These are phyloP conservation scores for Cantharellus anzutake DNA, from an alignment of 768 basidiomycete genomes.

Conservation along the genomic window DNA sequence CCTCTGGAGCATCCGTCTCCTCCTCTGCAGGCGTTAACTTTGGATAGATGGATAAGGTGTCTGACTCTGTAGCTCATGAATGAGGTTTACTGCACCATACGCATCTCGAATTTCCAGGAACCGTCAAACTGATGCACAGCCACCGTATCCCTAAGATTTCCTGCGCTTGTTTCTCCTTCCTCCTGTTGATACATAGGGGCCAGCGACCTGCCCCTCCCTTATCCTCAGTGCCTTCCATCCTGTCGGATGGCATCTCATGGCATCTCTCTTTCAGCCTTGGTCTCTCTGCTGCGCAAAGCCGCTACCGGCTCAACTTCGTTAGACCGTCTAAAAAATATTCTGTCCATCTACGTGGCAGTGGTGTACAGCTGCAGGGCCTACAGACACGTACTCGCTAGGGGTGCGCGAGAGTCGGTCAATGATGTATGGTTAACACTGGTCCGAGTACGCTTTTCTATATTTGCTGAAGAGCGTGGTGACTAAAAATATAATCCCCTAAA, in stretches of 20 bases:
- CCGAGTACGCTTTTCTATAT: constrained; percentile 22
- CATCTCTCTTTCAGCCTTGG: background rate
- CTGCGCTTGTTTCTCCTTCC: background rate
- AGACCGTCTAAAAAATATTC: constrained; percentile 33
- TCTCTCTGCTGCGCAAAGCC: background rate
- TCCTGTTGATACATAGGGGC: background rate
- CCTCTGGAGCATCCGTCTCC: constrained; percentile 51
- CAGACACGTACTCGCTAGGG: constrained; percentile 47
- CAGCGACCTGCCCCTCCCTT: background rate
- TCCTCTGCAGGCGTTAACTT: constrained; percentile 41
- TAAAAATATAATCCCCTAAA: background rate
- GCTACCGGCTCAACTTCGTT: constrained; percentile 2
- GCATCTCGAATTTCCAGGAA: background rate
- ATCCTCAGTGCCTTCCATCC: background rate
- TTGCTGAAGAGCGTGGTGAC: background rate
- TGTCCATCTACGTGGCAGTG: constrained; percentile 41
- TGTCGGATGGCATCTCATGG: background rate
- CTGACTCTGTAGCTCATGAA: background rate
- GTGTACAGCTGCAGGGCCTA: constrained; percentile 32
- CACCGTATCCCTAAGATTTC: background rate
- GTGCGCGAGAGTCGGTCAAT: constrained; percentile 26
- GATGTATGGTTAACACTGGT: constrained; percentile 37
- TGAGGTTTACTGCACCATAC: background rate
- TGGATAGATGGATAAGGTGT: background rate
- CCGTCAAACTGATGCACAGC: background rate